Evolutionary conservation across 148 eudicot genomes (phyloP).

Genomic region (Mesembryanthemum crystallinum): DNA sequence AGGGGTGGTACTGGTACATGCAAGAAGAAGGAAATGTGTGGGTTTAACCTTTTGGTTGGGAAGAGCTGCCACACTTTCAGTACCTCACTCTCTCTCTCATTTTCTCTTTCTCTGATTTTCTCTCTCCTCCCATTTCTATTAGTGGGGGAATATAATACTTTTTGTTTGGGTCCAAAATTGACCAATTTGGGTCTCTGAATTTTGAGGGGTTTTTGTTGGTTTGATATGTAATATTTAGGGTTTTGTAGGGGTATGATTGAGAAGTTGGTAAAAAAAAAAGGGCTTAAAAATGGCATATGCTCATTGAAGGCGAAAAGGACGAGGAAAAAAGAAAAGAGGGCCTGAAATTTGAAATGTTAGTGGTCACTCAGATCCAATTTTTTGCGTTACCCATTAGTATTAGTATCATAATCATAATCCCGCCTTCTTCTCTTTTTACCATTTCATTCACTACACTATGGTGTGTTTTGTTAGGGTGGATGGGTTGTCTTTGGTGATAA

Average conservation of each 20-base stretch:
- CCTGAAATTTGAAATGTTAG: background rate
- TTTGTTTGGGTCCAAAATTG: background rate
- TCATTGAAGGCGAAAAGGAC: background rate
- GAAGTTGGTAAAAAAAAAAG: background rate
- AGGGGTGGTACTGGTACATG: background rate
- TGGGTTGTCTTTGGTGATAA: too few relatives aligned
- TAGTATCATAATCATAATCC: background rate
- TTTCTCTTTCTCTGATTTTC: background rate
- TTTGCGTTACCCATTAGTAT: background rate
- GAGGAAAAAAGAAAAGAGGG: too few relatives aligned
- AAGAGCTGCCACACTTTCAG: background rate
- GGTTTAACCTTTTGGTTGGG: background rate
- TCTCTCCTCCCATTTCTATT: background rate
- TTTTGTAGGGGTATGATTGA: background rate
- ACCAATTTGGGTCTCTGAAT: constrained; percentile 2
- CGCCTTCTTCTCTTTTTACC: background rate
- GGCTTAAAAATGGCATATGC: background rate
- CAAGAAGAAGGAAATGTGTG: background rate
- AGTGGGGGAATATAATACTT: too few relatives aligned
- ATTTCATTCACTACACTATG: background rate
- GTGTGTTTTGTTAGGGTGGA: too few relatives aligned
- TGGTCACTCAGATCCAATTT: background rate
- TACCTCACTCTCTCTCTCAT: background rate
- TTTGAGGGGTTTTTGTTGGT: background rate
- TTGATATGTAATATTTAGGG: background rate